Percentiles rank a stretch among this genome's conserved stretches.
phyloP scores from a whole-genome alignment of 345 rosid species.

The Balakata baccata region DNA sequence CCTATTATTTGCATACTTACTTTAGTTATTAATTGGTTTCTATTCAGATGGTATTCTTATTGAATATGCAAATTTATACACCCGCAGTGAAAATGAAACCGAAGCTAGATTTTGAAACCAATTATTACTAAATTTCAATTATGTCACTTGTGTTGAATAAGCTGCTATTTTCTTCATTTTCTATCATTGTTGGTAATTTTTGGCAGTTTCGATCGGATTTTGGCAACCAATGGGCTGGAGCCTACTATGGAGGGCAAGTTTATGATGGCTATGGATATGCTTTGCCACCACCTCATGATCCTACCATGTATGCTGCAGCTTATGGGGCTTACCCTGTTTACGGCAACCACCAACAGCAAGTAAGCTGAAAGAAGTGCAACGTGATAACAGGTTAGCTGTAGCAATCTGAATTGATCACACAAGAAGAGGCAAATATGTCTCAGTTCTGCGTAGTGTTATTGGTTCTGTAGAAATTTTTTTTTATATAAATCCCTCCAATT shows the following conservation, averaged over 20 bases:
- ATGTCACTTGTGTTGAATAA: neutral
- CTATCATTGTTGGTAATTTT: neutral
- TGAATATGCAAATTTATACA: too few relatives aligned
- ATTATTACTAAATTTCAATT: neutral
- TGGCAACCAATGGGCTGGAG: constrained; percentile 76
- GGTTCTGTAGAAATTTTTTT: constrained; percentile 39
- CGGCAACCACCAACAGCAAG: constrained; percentile 86
- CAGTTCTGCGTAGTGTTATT: constrained; percentile 20
- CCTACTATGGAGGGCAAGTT: constrained; percentile 68
- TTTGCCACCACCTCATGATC: constrained; percentile 67
- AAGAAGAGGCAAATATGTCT: constrained; percentile 32
- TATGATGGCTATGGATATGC: constrained; percentile 87
- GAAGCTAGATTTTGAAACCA: neutral
- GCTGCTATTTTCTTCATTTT: neutral
- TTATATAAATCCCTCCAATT: constrained; percentile 43
- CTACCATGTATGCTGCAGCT: constrained; percentile 63
- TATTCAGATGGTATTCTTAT: neutral
- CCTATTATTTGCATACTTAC: too few relatives aligned
- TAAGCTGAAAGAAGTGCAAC: constrained; percentile 52
- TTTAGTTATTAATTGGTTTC: neutral
- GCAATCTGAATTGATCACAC: constrained; percentile 19
- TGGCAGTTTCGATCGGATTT: constrained; percentile 67
- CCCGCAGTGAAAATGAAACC: neutral
- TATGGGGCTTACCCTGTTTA: constrained; percentile 78
- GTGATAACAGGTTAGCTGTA: constrained; percentile 16